Conservation (phyloP, 495 filamentous ascomycete genomes). For the Collariella sp. region DNA sequence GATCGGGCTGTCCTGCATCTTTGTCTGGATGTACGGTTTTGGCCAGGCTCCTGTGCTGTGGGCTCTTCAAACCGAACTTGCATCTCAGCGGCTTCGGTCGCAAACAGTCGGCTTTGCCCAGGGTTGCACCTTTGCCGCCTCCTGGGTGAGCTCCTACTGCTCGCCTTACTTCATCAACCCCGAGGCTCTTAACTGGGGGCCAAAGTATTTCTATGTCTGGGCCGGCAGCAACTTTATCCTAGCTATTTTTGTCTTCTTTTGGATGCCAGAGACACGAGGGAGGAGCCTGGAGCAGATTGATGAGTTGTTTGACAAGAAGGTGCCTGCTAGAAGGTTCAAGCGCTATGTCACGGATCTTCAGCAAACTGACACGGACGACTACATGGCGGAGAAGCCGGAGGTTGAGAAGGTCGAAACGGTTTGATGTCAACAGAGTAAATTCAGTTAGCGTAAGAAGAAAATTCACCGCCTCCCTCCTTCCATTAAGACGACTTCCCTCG, state of each 20-base stretch:
- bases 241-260: slow-evolving; percentile 43
- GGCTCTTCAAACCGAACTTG: slow-evolving; percentile 37
- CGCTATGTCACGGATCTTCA: too few species aligned
- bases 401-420: too few species aligned
- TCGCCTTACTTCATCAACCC: slow-evolving; percentile 46
- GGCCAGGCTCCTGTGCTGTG: slow-evolving; percentile 36
- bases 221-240: slow-evolving; percentile 36
- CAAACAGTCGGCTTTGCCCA: slow-evolving; percentile 45
- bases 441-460: too few species aligned
- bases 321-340: slow-evolving; percentile 35
- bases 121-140: slow-evolving; percentile 38
- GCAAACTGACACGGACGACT: too few species aligned
- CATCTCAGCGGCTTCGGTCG: slow-evolving; percentile 41
- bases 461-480: too few species aligned
- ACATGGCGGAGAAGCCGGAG: too few species aligned
- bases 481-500: too few species aligned
- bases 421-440: too few species aligned
- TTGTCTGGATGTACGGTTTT: slow-evolving; percentile 30
- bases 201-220: slow-evolving; percentile 48
- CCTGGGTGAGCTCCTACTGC: slow-evolving; percentile 38
- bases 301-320: slow-evolving; percentile 34
- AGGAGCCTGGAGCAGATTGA: slow-evolving; percentile 53
- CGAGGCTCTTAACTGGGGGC: slow-evolving; percentile 40
- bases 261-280: slow-evolving; percentile 43
- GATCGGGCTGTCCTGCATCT: slow-evolving; percentile 20